Evolutionary conservation across 352 stramenopile species (phyloP).

Genomic region (Globisporangium paroecandrum): DNA sequence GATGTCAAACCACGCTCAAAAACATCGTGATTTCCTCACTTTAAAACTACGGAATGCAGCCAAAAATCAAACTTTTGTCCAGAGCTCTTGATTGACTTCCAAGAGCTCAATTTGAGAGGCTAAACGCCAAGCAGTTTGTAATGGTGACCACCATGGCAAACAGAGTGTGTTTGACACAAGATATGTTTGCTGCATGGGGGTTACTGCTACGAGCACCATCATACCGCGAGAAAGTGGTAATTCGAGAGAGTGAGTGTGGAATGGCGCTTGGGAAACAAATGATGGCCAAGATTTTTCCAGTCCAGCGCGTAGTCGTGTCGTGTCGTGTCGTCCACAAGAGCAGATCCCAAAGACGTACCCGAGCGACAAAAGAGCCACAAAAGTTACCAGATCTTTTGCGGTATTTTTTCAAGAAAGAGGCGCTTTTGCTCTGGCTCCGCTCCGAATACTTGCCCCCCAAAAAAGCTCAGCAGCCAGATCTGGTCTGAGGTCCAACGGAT

Average conservation of each 20-base stretch:
- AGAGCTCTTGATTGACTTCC: background rate
- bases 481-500: background rate
- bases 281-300: background rate
- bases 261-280: background rate
- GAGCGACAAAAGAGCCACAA: background rate
- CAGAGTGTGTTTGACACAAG: background rate
- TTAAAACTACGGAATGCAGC: background rate
- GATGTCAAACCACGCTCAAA: background rate
- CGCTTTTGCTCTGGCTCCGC: background rate
- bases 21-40: background rate
- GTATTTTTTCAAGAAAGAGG: background rate
- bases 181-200: background rate
- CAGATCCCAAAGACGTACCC: background rate
- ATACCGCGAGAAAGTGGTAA: background rate
- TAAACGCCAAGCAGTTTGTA: background rate
- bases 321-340: background rate
- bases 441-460: background rate
- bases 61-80: background rate
- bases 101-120: background rate
- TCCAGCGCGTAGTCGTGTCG: background rate
- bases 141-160: background rate
- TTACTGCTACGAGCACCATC: background rate
- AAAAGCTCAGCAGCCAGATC: background rate
- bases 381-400: background rate
- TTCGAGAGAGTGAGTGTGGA: background rate